These are phyloP conservation scores for Citeromyces matritensis DNA, from an alignment of 805 yeast species.

Conservation along the genomic window DNA sequence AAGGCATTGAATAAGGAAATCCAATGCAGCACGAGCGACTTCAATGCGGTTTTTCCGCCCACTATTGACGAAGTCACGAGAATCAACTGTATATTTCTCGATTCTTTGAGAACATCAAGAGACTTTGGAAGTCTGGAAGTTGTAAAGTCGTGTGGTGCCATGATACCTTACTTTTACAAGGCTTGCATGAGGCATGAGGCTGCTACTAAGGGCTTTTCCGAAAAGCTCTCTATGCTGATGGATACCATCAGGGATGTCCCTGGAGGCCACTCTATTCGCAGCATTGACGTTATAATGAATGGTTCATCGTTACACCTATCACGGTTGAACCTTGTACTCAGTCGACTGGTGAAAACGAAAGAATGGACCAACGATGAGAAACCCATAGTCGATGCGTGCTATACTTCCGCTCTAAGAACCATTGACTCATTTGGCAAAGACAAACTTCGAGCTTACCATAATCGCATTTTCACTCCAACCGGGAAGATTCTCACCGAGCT, in stretches of 20 bases:
- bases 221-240: conserved; percentile 23
- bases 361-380: conserved; percentile 20
- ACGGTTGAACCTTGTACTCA: conserved; percentile 52
- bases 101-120: conserved; percentile 51
- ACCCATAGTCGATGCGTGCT: conserved; percentile 21
- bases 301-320: conserved; percentile 60
- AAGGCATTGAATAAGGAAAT: conserved; percentile 43
- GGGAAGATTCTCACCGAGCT: conserved; percentile 79
- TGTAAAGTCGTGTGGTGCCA: conserved; percentile 64
- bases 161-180: conserved; percentile 82
- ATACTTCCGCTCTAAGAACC: conserved; percentile 40
- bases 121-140: conserved; percentile 65
- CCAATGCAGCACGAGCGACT: conserved; percentile 36
- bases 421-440: conserved; percentile 72
- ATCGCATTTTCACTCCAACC: conserved; percentile 77
- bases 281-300: conserved; percentile 22
- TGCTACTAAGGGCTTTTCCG: conserved; percentile 54
- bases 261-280: conserved; percentile 32
- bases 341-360: conserved; percentile 38
- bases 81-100: conserved; percentile 73
- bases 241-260: conserved; percentile 17
- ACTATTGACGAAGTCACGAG: conserved; percentile 90
- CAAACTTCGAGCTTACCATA: conserved; percentile 30
- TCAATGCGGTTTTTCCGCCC: conserved; percentile 81
- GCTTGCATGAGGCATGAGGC: conserved; percentile 93